Percentiles rank a stretch among this genome's conserved stretches.
These are phyloP conservation scores for Candolleomyces efflorescens DNA, from an alignment of 768 basidiomycete genomes.

Conservation along the genomic window DNA sequence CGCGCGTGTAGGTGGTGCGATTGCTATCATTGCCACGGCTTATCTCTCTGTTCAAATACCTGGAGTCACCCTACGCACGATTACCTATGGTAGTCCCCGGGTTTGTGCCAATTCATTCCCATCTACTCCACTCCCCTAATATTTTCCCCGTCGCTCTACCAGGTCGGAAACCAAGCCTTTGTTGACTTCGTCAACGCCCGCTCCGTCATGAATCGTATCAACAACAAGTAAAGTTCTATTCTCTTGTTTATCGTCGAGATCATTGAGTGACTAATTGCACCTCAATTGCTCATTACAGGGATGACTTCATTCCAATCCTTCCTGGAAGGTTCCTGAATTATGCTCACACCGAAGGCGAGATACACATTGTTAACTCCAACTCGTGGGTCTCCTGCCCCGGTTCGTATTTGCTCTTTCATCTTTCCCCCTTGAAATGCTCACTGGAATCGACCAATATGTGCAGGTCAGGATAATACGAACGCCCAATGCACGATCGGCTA, in stretches of 20 bases:
- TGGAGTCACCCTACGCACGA: conserved; percentile 30
- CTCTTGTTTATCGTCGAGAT: neutral
- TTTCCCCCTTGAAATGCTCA: neutral
- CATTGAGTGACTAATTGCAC: too few species aligned
- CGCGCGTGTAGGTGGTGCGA: conserved; percentile 33
- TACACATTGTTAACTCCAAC: conserved; percentile 43
- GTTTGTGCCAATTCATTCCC: conserved; percentile 40
- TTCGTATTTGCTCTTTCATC: conserved; percentile 8
- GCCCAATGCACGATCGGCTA: conserved; percentile 47
- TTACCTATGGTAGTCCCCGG: conserved; percentile 49
- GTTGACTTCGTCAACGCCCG: conserved; percentile 43
- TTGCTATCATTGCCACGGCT: conserved; percentile 48
- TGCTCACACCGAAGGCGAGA: conserved; percentile 46
- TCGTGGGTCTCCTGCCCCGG: conserved; percentile 31
- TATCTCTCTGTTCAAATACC: conserved; percentile 43
- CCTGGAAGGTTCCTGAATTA: conserved; percentile 49
- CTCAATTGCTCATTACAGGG: conserved; percentile 1
- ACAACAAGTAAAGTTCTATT: conserved; percentile 26
- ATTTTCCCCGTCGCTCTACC: conserved; percentile 15
- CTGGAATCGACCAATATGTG: neutral
- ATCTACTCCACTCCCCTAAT: conserved; percentile 23
- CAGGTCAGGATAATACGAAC: conserved; percentile 53
- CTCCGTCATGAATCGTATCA: conserved; percentile 36
- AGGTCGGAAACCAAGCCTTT: conserved; percentile 43
- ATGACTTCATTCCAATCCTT: conserved; percentile 51